phyloP scores from a whole-genome alignment of 805 yeast species.

The Yamadazyma tumulicola region DNA sequence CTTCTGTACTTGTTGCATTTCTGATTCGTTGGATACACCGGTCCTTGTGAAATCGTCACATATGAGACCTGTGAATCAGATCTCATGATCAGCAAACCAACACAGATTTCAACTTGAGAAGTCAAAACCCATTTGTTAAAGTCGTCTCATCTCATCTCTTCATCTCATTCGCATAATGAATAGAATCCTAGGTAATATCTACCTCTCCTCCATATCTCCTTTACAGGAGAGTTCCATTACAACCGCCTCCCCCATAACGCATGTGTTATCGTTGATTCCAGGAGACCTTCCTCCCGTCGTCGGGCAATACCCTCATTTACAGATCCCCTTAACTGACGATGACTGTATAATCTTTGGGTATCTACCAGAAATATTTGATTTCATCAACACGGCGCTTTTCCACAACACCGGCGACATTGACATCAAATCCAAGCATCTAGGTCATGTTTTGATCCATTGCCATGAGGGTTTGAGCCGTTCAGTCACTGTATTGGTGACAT shows the following conservation, averaged over 20 bases:
- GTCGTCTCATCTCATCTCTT: constrained; percentile 6
- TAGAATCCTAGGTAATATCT: constrained; percentile 76
- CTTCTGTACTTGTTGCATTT: too few relatives aligned
- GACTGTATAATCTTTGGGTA: constrained; percentile 60
- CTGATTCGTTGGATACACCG: too few relatives aligned
- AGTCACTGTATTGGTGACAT: constrained; percentile 43
- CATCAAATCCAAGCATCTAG: constrained; percentile 24
- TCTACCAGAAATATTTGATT: constrained; percentile 58
- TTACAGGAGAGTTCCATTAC: constrained; percentile 50
- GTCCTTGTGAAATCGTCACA: too few relatives aligned
- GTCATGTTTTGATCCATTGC: constrained; percentile 49
- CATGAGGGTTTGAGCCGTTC: constrained; percentile 53
- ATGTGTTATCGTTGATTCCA: constrained; percentile 66
- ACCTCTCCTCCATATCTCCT: constrained; percentile 71
- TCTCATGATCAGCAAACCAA: too few relatives aligned
- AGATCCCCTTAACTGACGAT: constrained; percentile 72
- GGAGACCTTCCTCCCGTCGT: constrained; percentile 54
- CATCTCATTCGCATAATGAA: constrained; percentile 29
- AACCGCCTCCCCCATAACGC: constrained; percentile 54
- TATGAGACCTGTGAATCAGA: too few relatives aligned
- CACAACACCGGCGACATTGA: constrained; percentile 39
- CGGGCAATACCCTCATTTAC: constrained; percentile 47
- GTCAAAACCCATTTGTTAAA: too few relatives aligned
- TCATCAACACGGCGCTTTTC: constrained; percentile 38
- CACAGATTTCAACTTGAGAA: too few relatives aligned